phyloP scores from a whole-genome alignment of 495 filamentous ascomycete genomes.

The Bryoglossum gracile region DNA sequence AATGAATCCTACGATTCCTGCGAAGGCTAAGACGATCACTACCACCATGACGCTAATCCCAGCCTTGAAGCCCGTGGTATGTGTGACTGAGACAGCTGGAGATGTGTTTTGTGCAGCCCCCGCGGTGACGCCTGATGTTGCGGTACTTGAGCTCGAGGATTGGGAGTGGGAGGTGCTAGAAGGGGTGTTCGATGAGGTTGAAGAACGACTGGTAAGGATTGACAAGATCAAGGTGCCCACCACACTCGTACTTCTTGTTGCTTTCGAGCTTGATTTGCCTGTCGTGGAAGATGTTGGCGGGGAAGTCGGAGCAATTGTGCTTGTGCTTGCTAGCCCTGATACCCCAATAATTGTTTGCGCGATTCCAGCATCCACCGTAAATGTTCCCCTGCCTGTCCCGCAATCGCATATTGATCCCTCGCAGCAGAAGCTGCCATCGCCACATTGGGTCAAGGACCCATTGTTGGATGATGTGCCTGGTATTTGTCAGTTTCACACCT shows the following conservation, averaged over 20 bases:
- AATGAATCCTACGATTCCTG: not conserved
- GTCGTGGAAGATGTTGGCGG: not conserved
- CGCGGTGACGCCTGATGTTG: not conserved
- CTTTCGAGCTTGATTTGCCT: not conserved
- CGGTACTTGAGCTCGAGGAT: not conserved
- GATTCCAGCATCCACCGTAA: slow-evolving; percentile 18
- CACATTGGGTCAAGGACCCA: slow-evolving; percentile 25
- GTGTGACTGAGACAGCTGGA: not conserved
- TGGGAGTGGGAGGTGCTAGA: not conserved
- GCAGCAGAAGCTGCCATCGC: slow-evolving; percentile 28
- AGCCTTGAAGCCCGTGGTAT: not conserved
- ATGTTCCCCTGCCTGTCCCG: slow-evolving; percentile 14
- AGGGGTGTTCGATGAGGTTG: not conserved
- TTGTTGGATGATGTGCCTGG: slow-evolving; percentile 4
- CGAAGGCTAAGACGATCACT: not conserved
- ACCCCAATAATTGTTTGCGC: slow-evolving; percentile 29
- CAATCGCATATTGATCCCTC: slow-evolving; percentile 26
- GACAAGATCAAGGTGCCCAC: not conserved
- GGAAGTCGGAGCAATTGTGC: not conserved
- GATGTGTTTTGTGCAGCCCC: not conserved
- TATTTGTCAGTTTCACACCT: not conserved
- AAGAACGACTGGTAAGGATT: not conserved
- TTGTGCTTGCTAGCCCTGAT: slow-evolving; percentile 14
- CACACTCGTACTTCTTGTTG: not conserved
- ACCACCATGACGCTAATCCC: not conserved